A percentile compares a stretch with the other conserved stretches of the same genome.
Evolutionary conservation across 805 yeast species (phyloP).

Genomic region (Ogataea allantospora): DNA sequence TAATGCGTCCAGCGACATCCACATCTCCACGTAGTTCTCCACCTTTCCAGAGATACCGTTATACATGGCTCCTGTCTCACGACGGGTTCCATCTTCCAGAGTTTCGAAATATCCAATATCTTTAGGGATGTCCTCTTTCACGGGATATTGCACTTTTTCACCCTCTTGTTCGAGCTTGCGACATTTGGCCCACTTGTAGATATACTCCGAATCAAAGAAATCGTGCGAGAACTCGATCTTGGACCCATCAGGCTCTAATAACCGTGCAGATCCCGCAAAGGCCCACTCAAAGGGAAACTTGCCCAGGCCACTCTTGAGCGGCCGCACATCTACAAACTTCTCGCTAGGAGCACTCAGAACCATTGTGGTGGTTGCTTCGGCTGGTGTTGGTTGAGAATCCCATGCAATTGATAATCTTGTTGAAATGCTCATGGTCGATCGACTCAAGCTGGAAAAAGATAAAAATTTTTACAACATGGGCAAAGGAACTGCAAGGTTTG

Average conservation of each 20-base stretch:
- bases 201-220: conserved; percentile 41
- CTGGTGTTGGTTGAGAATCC: conserved; percentile 39
- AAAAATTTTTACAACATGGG: conserved; percentile 38
- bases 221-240: conserved; percentile 41
- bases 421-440: conserved; percentile 34
- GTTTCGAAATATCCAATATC: conserved; percentile 48
- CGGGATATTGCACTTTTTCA: not conserved
- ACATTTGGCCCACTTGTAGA: conserved; percentile 21
- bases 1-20: conserved; percentile 50
- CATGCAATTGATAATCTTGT: conserved; percentile 53
- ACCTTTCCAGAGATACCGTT: conserved; percentile 43
- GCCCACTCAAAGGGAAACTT: conserved; percentile 58
- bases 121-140: conserved; percentile 19
- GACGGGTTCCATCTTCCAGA: conserved; percentile 40
- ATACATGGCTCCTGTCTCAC: conserved; percentile 50
- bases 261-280: conserved; percentile 49
- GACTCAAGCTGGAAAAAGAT: conserved; percentile 4
- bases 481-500: conserved; percentile 48
- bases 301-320: conserved; percentile 32
- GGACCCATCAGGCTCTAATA: conserved; percentile 30
- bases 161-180: not conserved
- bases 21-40: conserved; percentile 50
- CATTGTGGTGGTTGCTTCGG: conserved; percentile 47
- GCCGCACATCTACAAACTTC: conserved; percentile 49
- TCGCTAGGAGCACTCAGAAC: conserved; percentile 45